These are phyloP conservation scores for Teratosphaeria pseudoeucalypti DNA, from an alignment of 2,329 filamentous ascomycete species.

Conservation along the genomic window DNA sequence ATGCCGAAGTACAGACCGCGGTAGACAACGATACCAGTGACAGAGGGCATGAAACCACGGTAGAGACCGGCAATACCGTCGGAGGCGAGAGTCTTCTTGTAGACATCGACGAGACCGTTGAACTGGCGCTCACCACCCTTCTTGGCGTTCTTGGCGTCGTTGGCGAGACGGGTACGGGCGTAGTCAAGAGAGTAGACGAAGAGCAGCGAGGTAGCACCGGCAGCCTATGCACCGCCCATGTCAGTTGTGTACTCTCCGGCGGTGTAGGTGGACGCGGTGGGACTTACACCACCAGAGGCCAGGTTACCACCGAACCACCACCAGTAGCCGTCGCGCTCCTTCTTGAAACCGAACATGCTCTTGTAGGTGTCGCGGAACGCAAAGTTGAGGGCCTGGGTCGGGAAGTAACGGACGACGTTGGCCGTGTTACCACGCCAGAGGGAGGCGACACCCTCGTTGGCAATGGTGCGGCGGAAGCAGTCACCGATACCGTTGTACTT, in stretches of 20 bases:
- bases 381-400: constrained; percentile 99
- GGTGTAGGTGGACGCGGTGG: neutral
- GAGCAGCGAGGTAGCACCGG: constrained; percentile 98
- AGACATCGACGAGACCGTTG: constrained; percentile 99
- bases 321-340: constrained; percentile 94
- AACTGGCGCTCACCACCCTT: constrained; percentile 96
- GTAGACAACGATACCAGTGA: constrained; percentile 99
- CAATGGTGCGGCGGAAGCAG: constrained; percentile 88
- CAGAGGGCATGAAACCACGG: constrained; percentile 99
- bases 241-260: constrained; percentile 4
- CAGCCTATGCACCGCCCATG: constrained; percentile 48
- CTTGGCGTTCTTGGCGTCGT: constrained; percentile 99
- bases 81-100: constrained; percentile 98
- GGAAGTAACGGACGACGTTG: constrained; percentile 99
- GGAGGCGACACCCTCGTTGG: constrained; percentile 84
- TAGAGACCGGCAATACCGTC: constrained; percentile 99
- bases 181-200: constrained; percentile 99
- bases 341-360: constrained; percentile 99
- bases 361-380: constrained; percentile 99
- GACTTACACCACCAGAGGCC: constrained; percentile 96
- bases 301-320: constrained; percentile 99
- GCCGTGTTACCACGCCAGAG: constrained; percentile 99
- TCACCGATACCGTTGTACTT: constrained; percentile 90
- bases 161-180: constrained; percentile 99
- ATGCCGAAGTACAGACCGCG: constrained; percentile 99